Conservation (phyloP, 2,329 filamentous ascomycete species). For the Akanthomyces lecanii region DNA sequence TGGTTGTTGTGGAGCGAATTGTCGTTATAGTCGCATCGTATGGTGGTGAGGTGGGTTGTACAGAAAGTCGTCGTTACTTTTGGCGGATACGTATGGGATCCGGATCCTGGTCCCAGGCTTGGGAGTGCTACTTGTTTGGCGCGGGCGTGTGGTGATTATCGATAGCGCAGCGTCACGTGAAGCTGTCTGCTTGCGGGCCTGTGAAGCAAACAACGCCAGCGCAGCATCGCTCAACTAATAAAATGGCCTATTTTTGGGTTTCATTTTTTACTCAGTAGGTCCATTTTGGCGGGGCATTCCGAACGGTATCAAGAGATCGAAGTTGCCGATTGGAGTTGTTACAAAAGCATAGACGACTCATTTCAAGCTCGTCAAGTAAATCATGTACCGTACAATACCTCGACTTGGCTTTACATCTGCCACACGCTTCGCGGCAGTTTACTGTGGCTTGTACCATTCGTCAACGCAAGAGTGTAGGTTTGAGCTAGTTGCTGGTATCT, state of each 20-base stretch:
- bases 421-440: not conserved
- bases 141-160: not conserved
- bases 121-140: not conserved
- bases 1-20: not conserved
- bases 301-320: not conserved
- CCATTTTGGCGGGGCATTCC: not conserved
- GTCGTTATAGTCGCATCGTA: constrained; percentile 13
- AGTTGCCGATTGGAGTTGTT: not conserved
- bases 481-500: not conserved
- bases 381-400: no score
- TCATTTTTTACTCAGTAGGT: not conserved
- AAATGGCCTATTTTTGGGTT: no score
- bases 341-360: no score
- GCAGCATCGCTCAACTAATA: no score
- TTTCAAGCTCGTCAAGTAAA: not conserved
- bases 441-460: not conserved
- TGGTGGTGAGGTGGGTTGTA: not conserved
- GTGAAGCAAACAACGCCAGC: no score
- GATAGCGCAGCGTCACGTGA: constrained; percentile 7
- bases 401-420: not conserved
- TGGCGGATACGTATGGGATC: not conserved
- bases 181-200: not conserved
- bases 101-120: not conserved
- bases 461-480: not conserved
- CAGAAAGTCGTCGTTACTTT: not conserved